A percentile compares a stretch with the other conserved stretches of the same genome.
These are phyloP conservation scores for Ensete glaucum DNA, from an alignment of 176 grass and related monocot genomes.

Conservation along the genomic window DNA sequence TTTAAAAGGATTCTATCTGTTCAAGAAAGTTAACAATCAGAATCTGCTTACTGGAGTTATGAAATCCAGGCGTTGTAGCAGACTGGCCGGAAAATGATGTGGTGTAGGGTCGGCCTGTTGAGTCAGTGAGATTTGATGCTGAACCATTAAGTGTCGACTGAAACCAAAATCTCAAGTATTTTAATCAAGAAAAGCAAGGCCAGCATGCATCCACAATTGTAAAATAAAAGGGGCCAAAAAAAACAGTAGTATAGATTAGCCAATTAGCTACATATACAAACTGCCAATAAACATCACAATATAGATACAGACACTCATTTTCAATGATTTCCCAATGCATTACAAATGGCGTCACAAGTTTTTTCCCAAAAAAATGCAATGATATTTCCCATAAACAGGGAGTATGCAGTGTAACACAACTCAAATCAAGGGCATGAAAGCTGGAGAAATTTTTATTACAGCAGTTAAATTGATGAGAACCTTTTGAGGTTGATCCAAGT, in stretches of 20 bases:
- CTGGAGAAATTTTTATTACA: not conserved
- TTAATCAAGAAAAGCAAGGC: conserved; percentile 2
- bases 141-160: conserved; percentile 75
- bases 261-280: not conserved
- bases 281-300: not conserved
- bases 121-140: conserved; percentile 73
- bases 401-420: not conserved
- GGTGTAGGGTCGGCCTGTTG: conserved; percentile 61
- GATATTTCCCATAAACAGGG: not conserved
- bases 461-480: not conserved
- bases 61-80: conserved; percentile 62
- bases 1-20: not conserved
- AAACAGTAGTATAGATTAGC: not conserved
- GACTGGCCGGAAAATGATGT: conserved; percentile 75
- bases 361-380: not conserved
- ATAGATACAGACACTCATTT: not conserved
- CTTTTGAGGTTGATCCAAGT: not conserved
- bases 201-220: not conserved
- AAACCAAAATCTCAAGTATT: conserved; percentile 1
- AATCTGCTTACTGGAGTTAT: conserved; percentile 65
- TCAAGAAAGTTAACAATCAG: not conserved
- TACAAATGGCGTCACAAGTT: not conserved
- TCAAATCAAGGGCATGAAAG: not conserved
- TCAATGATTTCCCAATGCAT: not conserved
- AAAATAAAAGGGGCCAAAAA: not conserved